Conservation (phyloP, 1,284 basidiomycete genomes). For the Tylopilus sp. region DNA sequence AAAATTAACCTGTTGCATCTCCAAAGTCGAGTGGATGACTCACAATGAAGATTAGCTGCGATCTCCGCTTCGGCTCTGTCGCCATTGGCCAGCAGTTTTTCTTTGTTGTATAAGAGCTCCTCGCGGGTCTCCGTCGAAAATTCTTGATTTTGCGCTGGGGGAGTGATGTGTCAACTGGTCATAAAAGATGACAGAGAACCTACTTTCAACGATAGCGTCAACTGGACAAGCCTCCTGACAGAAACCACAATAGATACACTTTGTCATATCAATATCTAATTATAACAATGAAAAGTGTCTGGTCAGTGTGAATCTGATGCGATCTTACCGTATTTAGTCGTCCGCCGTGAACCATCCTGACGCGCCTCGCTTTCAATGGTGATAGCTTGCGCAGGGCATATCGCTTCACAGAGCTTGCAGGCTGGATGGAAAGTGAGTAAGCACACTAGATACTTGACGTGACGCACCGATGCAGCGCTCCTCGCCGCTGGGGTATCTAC, state of each 20-base stretch:
- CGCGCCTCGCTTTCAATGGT: slow-evolving; percentile 98
- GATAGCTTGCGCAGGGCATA: slow-evolving; percentile 99
- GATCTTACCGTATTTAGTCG: slow-evolving; percentile 85
- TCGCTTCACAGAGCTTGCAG: slow-evolving; percentile 99
- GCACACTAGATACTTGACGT: neutral
- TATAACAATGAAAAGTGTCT: neutral
- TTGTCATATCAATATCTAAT: slow-evolving; percentile 92
- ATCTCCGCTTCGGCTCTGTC: slow-evolving; percentile 97
- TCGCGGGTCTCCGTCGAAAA: slow-evolving; percentile 98
- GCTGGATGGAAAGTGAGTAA: slow-evolving; percentile 47
- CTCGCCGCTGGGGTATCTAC: slow-evolving; percentile 97
- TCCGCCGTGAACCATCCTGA: slow-evolving; percentile 92
- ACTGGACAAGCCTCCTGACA: slow-evolving; percentile 99
- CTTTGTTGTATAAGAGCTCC: slow-evolving; percentile 99
- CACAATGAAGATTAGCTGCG: slow-evolving; percentile 87
- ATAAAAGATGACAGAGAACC: slow-evolving; percentile 32
- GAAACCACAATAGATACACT: slow-evolving; percentile 98
- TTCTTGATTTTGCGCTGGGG: slow-evolving; percentile 88
- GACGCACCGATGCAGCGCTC: slow-evolving; percentile 94
- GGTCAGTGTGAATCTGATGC: slow-evolving; percentile 19
- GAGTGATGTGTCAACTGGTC: neutral
- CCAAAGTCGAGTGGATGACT: slow-evolving; percentile 27
- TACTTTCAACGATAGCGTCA: slow-evolving; percentile 99
- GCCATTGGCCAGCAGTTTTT: slow-evolving; percentile 93
- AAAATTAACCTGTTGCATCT: slow-evolving; percentile 11